These are phyloP conservation scores for Rhodomyrtus psidioides DNA, from an alignment of 441 rosid species.

Conservation along the genomic window DNA sequence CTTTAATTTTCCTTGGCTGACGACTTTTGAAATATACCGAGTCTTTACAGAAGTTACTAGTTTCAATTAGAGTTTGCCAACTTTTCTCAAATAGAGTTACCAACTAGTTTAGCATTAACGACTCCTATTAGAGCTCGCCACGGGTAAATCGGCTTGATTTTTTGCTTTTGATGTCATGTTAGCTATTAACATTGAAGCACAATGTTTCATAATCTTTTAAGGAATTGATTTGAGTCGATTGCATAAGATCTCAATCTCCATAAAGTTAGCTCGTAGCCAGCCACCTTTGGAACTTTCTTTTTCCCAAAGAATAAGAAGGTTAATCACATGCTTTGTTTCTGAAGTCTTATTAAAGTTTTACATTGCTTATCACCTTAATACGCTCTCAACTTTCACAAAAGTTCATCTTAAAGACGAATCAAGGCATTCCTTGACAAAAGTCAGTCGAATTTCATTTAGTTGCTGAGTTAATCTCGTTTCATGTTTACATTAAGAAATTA, in stretches of 20 bases:
- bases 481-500: not conserved
- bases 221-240: not conserved
- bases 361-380: not conserved
- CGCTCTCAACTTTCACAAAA: not conserved
- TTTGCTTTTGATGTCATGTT: not conserved
- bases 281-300: not conserved
- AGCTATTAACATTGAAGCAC: not conserved
- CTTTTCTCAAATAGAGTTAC: not conserved
- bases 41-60: not conserved
- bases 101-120: not conserved
- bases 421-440: not conserved
- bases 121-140: not conserved
- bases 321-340: not conserved
- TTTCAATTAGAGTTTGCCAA: not conserved
- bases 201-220: not conserved
- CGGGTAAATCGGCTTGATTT: not conserved
- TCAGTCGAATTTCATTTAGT: fast-evolving
- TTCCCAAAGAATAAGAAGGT: not conserved
- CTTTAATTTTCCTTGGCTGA: not conserved
- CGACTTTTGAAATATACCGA: not conserved
- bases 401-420: not conserved
- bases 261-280: too few species aligned
- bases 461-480: not conserved
- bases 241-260: not conserved
- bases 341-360: not conserved